Base-by-base conservation (phyloP, 176 grass and related monocot species). In the Poa pratensis region DNA sequence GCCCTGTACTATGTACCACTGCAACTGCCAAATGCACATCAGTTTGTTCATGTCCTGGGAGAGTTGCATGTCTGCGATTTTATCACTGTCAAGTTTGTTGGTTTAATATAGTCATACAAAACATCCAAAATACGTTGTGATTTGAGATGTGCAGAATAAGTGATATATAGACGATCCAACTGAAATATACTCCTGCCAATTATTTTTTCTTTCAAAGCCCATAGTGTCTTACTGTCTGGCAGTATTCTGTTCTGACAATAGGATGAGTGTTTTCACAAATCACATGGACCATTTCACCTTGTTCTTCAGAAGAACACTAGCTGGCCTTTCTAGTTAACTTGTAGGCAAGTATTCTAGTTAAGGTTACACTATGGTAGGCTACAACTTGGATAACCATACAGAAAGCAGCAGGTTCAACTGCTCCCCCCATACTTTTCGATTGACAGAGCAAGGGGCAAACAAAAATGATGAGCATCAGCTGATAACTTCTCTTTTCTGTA, bases 401-500 rank as follows among this genome's bases (percentile, higher is more conserved):
- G 75, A 77, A 45, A 84, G 85, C 76, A 89, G 84, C 83, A 87
- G 66, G 22, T 86, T 63, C 13, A 82, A 66, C 76, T 81, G 80
- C 84, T 77, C 35, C 10, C 45, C 43, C 50, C 43, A 59, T 32
- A 51, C 13, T 52, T 52, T 52, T 58, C 35, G 51, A 73, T 37
- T 78, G 66, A 83, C 27, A 78, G 77, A 52, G 79, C 76, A 72
- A 49, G 71, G 64, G 74, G 34, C 37, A 77, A 78, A 80, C 73
- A 80, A 88, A 93, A 88, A 77, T 66, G 83, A 80, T 63, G 19
- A 73, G 77, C 68, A 80, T 18, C 80, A 68, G 52, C 71, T 80
- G 69, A 32, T 60, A 86, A 22, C 69, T 76, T 77, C 76, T 79
- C 82, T 90, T 68, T 84, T 73, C 86, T 99, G 83, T 96, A 94